These are phyloP conservation scores for Eucalyptus guilfoylei DNA, from an alignment of 345 rosid genomes.

Conservation along the genomic window DNA sequence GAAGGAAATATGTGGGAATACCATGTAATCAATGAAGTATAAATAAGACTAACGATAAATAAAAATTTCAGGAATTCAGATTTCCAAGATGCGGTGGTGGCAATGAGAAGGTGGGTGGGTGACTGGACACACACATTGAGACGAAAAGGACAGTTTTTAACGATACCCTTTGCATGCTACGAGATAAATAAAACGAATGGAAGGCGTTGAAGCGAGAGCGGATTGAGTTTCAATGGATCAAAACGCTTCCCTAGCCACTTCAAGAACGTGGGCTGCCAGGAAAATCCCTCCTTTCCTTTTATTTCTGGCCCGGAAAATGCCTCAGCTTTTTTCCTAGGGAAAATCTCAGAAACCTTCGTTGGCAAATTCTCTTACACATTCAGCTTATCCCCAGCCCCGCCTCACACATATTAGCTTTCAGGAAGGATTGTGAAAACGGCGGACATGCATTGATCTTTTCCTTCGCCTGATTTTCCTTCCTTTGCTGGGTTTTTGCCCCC, in stretches of 20 bases:
- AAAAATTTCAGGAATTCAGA: background rate
- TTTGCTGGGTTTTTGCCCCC: background rate
- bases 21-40: background rate
- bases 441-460: background rate
- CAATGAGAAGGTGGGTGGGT: slow-evolving; percentile 4
- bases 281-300: background rate
- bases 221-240: slow-evolving; percentile 74
- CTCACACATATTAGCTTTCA: background rate
- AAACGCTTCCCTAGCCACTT: background rate
- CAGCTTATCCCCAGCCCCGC: slow-evolving; percentile 27
- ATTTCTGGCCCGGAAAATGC: background rate
- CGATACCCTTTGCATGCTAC: background rate
- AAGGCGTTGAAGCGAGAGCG: slow-evolving; percentile 26
- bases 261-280: background rate
- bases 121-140: slow-evolving; percentile 5
- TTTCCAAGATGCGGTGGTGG: slow-evolving; percentile 12
- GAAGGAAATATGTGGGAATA: background rate
- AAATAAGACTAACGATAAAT: background rate
- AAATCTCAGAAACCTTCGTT: slow-evolving; percentile 14
- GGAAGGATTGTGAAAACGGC: background rate
- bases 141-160: slow-evolving; percentile 18
- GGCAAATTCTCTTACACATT: slow-evolving; percentile 56
- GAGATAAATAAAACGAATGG: slow-evolving; percentile 26
- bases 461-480: background rate
- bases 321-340: background rate